Percentiles rank a stretch among this genome's conserved stretches.
Conservation (phyloP, 192 early-diverging fungal species). For the Podila epicladia region DNA sequence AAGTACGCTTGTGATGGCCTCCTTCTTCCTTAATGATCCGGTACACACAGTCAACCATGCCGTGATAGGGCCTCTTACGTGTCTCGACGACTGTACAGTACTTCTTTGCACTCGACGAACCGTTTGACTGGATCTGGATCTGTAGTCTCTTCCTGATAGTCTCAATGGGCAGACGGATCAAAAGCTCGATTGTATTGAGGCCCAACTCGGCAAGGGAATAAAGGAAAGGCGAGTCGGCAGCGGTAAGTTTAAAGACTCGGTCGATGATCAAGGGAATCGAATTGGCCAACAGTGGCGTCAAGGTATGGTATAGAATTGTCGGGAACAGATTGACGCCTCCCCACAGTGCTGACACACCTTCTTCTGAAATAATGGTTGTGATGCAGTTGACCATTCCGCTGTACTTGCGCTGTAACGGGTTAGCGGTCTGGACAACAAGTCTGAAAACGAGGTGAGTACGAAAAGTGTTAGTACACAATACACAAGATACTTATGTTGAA, state of each 20-base stretch:
- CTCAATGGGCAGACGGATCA: conserved; percentile 88
- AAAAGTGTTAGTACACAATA: not conserved
- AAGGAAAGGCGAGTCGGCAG: conserved; percentile 74
- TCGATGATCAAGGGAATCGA: conserved; percentile 74
- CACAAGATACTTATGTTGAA: too few relatives aligned
- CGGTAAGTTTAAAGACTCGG: conserved; percentile 68
- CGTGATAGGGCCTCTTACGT: conserved; percentile 76
- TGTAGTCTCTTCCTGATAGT: conserved; percentile 88
- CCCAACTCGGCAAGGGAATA: conserved; percentile 73
- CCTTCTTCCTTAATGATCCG: conserved; percentile 84
- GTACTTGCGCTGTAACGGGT: conserved; percentile 85
- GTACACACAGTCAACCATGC: conserved; percentile 76
- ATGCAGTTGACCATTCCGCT: conserved; percentile 83
- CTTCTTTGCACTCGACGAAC: conserved; percentile 49
- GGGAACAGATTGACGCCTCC: conserved; percentile 78
- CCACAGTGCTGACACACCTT: conserved; percentile 76
- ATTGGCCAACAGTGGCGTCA: conserved; percentile 79
- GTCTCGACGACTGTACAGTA: conserved; percentile 73
- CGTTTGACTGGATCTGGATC: conserved; percentile 68
- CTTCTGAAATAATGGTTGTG: conserved; percentile 78
- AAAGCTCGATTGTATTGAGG: conserved; percentile 76
- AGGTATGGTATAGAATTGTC: conserved; percentile 81
- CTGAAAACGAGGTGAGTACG: conserved; percentile 41
- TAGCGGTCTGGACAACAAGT: conserved; percentile 86
- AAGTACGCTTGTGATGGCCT: conserved; percentile 52